Evolutionary conservation across 495 filamentous ascomycete genomes (phyloP).

Genomic region (Poronia punctata): DNA sequence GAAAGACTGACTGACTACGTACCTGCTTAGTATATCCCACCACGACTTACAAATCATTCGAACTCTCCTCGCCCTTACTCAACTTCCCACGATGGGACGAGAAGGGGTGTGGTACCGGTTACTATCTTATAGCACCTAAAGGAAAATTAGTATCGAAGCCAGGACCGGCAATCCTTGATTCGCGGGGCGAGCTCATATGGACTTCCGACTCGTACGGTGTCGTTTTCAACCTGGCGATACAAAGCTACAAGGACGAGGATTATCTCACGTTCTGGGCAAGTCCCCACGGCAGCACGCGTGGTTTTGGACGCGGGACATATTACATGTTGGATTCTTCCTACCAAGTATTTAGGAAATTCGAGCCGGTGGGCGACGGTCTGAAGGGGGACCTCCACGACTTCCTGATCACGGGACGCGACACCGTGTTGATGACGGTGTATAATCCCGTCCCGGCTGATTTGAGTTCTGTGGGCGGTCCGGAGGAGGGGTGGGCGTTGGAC

Average conservation of each 20-base stretch:
- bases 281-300: constrained; percentile 3
- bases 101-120: constrained; percentile 30
- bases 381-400: constrained; percentile 17
- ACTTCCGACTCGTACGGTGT: constrained; percentile 25
- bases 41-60: constrained; percentile 6
- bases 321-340: constrained; percentile 19
- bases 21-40: constrained; percentile 6
- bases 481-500: constrained; percentile 39
- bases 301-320: constrained; percentile 12
- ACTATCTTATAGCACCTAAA: constrained; percentile 35
- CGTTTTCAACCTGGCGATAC: constrained; percentile 7
- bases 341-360: constrained; percentile 10
- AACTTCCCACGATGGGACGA: constrained; percentile 28
- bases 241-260: constrained; percentile 8
- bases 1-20: constrained; percentile 1
- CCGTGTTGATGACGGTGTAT: constrained; percentile 39
- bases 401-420: constrained; percentile 25
- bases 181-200: constrained; percentile 36
- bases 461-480: constrained; percentile 22
- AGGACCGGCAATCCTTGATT: constrained; percentile 26
- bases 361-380: constrained; percentile 4
- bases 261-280: constrained; percentile 19
- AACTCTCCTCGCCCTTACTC: constrained; percentile 21
- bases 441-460: constrained; percentile 29
- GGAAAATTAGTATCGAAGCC: constrained; percentile 17